These are phyloP conservation scores for Phyllostachys edulis DNA, from an alignment of 176 grass and related monocot genomes.

Conservation along the genomic window DNA sequence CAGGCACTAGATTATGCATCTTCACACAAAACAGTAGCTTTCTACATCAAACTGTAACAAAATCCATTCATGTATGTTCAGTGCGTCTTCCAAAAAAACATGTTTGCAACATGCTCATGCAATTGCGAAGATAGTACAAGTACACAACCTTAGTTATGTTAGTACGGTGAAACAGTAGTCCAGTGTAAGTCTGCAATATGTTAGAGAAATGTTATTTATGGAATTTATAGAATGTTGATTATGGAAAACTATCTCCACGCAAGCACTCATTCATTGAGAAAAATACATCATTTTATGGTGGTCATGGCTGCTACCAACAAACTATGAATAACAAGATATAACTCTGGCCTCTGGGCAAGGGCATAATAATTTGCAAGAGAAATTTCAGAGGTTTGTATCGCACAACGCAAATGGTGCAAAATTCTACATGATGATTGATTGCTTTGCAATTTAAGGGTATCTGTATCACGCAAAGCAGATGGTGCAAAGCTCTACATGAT, in stretches of 20 bases:
- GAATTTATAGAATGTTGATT: background rate
- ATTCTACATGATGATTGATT: background rate
- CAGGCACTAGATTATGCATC: background rate
- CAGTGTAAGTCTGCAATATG: too few relatives aligned
- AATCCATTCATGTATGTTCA: background rate
- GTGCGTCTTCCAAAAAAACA: too few relatives aligned
- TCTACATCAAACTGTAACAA: background rate
- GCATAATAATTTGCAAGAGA: background rate
- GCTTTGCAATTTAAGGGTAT: background rate
- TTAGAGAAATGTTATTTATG: too few relatives aligned
- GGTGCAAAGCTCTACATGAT: background rate
- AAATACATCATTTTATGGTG: background rate
- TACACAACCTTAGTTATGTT: too few relatives aligned
- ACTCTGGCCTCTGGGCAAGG: too few relatives aligned
- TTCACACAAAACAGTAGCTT: background rate
- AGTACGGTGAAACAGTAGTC: too few relatives aligned
- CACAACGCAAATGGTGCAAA: background rate
- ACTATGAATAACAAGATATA: background rate
- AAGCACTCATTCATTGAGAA: background rate
- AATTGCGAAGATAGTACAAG: too few relatives aligned
- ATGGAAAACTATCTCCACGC: background rate
- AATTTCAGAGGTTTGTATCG: background rate
- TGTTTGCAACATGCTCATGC: too few relatives aligned
- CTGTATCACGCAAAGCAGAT: background rate
- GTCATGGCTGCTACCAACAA: background rate